Evolutionary conservation across 129 eudicot species (phyloP).

Genomic region (Flaveria linearis): DNA sequence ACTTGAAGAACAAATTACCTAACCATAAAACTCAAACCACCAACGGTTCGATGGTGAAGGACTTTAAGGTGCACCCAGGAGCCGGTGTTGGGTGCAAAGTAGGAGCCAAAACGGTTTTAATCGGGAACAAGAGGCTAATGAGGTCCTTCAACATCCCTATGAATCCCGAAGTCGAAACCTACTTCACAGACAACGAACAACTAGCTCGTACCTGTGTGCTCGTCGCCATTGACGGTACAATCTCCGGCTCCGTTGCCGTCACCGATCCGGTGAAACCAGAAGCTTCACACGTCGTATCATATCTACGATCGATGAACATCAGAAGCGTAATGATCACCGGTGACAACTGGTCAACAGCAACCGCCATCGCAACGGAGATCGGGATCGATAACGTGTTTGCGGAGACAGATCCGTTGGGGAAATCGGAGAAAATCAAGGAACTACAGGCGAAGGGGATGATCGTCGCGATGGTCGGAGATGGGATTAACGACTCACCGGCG

Average conservation of each 20-base stretch:
- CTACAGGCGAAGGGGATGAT: conserved; percentile 71
- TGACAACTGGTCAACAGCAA: conserved; percentile 95
- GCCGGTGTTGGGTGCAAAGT: conserved; percentile 92
- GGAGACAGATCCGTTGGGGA: conserved; percentile 87
- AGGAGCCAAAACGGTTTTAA: conserved; percentile 53
- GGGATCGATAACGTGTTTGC: conserved; percentile 83
- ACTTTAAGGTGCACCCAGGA: conserved; percentile 91
- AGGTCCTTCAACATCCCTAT: conserved; percentile 50
- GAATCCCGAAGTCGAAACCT: conserved; percentile 54
- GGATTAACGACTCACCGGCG: conserved; percentile 98
- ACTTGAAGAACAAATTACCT: conserved; percentile 59
- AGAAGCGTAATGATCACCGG: conserved; percentile 90
- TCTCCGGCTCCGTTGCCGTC: conserved; percentile 82
- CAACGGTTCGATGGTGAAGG: conserved; percentile 46
- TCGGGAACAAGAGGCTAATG: conserved; percentile 92
- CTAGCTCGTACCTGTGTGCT: conserved; percentile 87
- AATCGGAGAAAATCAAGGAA: conserved; percentile 90
- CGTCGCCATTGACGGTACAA: conserved; percentile 56
- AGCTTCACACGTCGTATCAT: conserved; percentile 74
- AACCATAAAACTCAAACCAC: conserved; percentile 45
- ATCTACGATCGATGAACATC: conserved; percentile 67
- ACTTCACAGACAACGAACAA: conserved; percentile 64
- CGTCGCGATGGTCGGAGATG: conserved; percentile 99
- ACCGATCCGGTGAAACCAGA: conserved; percentile 96
- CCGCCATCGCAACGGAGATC: conserved; percentile 67